Base-by-base conservation (phyloP, 73 alveolate genomes). In the Tetrahymena thermophila region DNA sequence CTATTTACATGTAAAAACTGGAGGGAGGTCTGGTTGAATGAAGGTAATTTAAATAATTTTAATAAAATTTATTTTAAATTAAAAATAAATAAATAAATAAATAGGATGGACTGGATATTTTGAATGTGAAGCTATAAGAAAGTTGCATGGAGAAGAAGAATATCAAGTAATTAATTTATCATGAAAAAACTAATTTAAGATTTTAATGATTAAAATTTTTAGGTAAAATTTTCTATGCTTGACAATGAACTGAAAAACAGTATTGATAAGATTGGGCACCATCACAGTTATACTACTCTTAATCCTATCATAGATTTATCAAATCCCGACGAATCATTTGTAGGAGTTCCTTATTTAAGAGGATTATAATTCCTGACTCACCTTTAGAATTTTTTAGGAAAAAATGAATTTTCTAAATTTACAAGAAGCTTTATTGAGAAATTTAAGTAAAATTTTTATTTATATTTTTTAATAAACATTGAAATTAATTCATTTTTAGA, bases 11-110 rank as follows among this genome's bases (percentile, higher is more conserved):
- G 98, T 96, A 97, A 97, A 43, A 97, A 98, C 94, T 99, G 99
- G 99, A 97, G 96, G 93, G 95, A 98, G 95, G 98, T 99, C 96
- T 99, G 99, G 99, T 98, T 99, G 35, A 99, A 98, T 94, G 99
- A 98, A 96, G 99, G 99, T 16, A 97, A 98, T 96, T 98, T 99
- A 13, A 97, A 96, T 42, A 98, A 96, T 94, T 84, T 98, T 94
- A 99, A 98, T 96, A 96, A 99, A 93, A 97, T 96, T 58, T 95
- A 98, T 35, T 95, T 96, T 34, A 94, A 95, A 95, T 93, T 37
- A 94, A 56, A 96, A 85, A 93, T 84, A 34, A 98, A 98, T 17
- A 96, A 96, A 84, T 97, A 56, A 94, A 96, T 94, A 35, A 98
- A 56, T 35, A 96, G 85, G 96, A 94, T 84, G 97, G 94, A 94